Evolutionary conservation across 2,329 filamentous ascomycete species (phyloP), one percentile per base, ranked within the genome.

Genomic region (Aspergillus fumigatiaffinis): DNA sequence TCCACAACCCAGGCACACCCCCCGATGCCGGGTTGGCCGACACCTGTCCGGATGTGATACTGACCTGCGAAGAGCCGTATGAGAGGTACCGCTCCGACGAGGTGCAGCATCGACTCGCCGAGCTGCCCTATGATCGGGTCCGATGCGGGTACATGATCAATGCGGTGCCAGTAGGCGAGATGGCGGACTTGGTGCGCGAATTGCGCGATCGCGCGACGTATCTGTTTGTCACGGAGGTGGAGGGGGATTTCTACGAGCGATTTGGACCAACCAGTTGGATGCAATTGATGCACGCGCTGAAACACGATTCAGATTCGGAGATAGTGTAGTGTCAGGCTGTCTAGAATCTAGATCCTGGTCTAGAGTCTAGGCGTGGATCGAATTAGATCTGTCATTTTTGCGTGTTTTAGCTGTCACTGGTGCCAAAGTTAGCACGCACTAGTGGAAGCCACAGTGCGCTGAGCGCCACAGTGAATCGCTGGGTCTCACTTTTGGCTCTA

Each of bases 1-100:
- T 54, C 28, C 61, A 63, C 26, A 63, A 63, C n/a, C 59, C 61
- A 25, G 61, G 61, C 47, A 63, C 61, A 4, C 57, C 61, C 1
- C 57, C 61, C 2, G 55, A 58, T 32, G 32, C 55, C 17, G 41
- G 42, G 1, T n/a, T 63, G 49, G 52, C 55, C 7, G 48, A 48
- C 10, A 12, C 50, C 32, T 50, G 47, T 12, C 50, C 59, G 26
- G 61, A 63, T n/a, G 35, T 63, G 10, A 51, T 58, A 23, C 51
- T 63, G 21, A 53, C 58, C 42, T 61, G 61, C 42, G 61, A 63
- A 32, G 61, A 63, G 52, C 51, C 61, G 1, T 61, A 60, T 38
- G 21, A 38, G 2, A 55, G 59, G 1, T 63, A 53, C 49, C 38
- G 50, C n/a, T 54, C 55, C 4, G 29, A 42, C n/a, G 61, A 63